phyloP scores from a whole-genome alignment of 2,329 filamentous ascomycete genomes.

The Alternaria ethzedia region DNA sequence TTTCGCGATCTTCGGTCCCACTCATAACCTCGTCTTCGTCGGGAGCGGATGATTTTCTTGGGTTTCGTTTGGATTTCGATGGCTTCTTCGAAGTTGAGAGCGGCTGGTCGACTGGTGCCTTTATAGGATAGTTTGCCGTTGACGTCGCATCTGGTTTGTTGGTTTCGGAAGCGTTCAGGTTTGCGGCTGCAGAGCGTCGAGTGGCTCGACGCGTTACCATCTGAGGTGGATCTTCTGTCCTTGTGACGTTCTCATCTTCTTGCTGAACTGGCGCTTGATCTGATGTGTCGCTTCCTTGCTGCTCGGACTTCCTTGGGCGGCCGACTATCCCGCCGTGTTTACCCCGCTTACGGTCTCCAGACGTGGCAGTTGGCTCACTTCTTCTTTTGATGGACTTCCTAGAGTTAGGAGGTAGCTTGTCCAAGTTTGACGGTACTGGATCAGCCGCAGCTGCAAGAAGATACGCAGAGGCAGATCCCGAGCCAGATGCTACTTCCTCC shows the following conservation, averaged over 20 bases:
- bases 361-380: slow-evolving; percentile 12
- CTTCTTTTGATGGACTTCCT: slow-evolving; percentile 23
- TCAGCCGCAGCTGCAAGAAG: slow-evolving; percentile 29
- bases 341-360: slow-evolving; percentile 16
- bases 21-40: neutral
- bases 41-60: neutral
- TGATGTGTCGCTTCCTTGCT: neutral
- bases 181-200: slow-evolving; percentile 12
- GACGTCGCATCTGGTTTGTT: neutral
- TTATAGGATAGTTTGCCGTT: neutral
- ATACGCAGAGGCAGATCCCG: neutral
- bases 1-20: neutral
- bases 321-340: slow-evolving; percentile 22
- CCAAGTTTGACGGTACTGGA: slow-evolving; percentile 25
- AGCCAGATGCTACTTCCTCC: neutral
- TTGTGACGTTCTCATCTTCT: neutral
- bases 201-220: slow-evolving; percentile 21
- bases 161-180: neutral
- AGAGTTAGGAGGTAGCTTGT: slow-evolving; percentile 24
- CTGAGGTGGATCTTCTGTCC: neutral
- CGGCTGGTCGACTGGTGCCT: neutral
- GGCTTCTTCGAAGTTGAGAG: neutral
- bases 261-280: neutral
- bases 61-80: neutral
- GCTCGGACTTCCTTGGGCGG: slow-evolving; percentile 21